Conservation (phyloP, 2,329 filamentous ascomycete genomes). For the Blastomyces silverae region DNA sequence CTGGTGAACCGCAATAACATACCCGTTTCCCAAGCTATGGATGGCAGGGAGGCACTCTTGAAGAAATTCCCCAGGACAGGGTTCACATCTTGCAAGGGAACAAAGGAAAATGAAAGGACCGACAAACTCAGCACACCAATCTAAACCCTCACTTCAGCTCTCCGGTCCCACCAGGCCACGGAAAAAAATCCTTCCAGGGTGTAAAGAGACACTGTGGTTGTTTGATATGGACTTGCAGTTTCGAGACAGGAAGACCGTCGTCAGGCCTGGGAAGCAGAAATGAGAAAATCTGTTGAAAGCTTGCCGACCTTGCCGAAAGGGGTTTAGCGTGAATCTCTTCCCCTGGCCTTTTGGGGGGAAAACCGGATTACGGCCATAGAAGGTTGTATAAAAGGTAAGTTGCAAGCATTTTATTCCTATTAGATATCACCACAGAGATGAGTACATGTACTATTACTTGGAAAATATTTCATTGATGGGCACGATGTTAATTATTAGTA, state of each 20-base stretch:
- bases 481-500: neutral
- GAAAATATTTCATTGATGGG: neutral
- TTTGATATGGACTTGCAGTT: neutral
- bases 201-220: conserved; percentile 1
- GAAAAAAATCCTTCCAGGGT: conserved; percentile 15
- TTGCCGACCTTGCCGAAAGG: conserved; percentile 18
- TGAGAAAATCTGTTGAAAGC: conserved; percentile 21
- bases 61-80: neutral
- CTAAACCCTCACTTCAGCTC: conserved; percentile 20
- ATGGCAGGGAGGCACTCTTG: neutral
- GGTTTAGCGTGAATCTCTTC: conserved; percentile 13
- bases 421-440: no score
- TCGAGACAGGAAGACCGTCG: neutral
- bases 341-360: neutral
- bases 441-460: no score
- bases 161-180: conserved; percentile 21
- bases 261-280: conserved; percentile 10
- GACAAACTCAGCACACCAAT: conserved; percentile 15
- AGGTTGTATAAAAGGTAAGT: no score
- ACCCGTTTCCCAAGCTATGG: neutral
- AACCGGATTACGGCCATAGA: no score
- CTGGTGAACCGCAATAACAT: neutral
- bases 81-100: neutral
- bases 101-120: neutral
- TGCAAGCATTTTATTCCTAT: no score